Base-by-base conservation (phyloP, 257 asterid genomes). In the Solanum acaule region DNA sequence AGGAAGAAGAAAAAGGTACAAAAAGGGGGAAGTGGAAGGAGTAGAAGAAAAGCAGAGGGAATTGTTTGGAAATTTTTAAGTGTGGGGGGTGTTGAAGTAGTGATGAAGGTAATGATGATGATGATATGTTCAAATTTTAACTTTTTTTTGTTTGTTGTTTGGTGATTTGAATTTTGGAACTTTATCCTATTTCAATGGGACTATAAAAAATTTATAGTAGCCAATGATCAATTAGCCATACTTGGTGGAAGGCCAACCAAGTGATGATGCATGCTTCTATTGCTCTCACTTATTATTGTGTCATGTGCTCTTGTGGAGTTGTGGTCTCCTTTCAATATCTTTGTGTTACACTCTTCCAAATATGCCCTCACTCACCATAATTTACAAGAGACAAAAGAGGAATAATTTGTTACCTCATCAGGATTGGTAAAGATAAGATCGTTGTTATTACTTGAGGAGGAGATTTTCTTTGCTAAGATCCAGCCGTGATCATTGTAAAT, bases 61-160 rank as follows among this genome's bases (percentile, higher is more conserved):
- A 92, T 89, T 86, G 34, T 91, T 93, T 91, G 92, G 90, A 90
- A 91, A 59, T 1, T 6, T 89, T 85, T 83, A 89, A 87, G 85
- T 86, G 86, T 49, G 90, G 65, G 71, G 88, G 88, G 92, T 6
- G 90, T 88, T 85, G 85, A 84, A 90, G 79, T 88, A 89, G 92
- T 93, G 96, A 92, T 92, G 92, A 88, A 86, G 27, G 92, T 90
- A 90, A 91, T 92, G 92, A 92, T 93, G 93, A 83, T 85, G 33
- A 82, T 90, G 91, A 89, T 89, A 79, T 83, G 89, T 91, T 89
- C 91, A 88, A 86, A 88, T 78, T 82, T 75, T 20, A 9, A 73
- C 91, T 87, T 85, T 37, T 84, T 84, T 87, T 83, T 59, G 44
- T 46, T 86, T 87, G 42, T 91, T 90, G 92, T 72, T 87, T 33